Conservation (phyloP, 768 basidiomycete species). For the Psilocybe cubensis region DNA sequence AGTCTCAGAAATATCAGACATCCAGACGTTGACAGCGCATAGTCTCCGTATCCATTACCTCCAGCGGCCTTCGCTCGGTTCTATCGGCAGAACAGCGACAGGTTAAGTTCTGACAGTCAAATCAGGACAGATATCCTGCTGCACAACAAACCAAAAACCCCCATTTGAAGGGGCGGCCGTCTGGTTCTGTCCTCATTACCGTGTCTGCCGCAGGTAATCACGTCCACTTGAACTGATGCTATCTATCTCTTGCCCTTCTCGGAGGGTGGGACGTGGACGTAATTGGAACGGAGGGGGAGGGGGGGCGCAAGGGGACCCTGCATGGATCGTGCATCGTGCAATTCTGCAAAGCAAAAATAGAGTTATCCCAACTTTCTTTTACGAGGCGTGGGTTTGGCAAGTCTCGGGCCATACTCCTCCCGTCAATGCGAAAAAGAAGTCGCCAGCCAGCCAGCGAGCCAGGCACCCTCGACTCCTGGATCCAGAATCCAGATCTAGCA, state of each 20-base stretch:
- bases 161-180: background rate
- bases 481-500: slow-evolving; percentile 33
- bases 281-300: slow-evolving; percentile 29
- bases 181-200: slow-evolving; percentile 9
- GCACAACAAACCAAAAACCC: background rate
- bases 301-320: too few relatives aligned
- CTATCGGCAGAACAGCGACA: slow-evolving; percentile 1
- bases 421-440: slow-evolving; percentile 19
- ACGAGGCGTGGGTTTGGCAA: slow-evolving; percentile 16
- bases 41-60: background rate
- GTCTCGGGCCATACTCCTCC: slow-evolving; percentile 16
- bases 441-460: slow-evolving; percentile 28
- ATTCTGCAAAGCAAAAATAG: slow-evolving; percentile 21
- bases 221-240: slow-evolving; percentile 1
- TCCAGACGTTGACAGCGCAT: slow-evolving; percentile 3
- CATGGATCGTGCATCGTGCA: slow-evolving; percentile 13
- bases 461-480: slow-evolving; percentile 24
- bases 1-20: background rate
- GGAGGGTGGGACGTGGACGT: slow-evolving; percentile 21
- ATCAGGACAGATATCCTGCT: background rate
- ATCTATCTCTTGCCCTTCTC: too few relatives aligned
- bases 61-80: background rate
- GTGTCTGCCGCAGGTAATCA: slow-evolving; percentile 14
- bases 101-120: too few relatives aligned
- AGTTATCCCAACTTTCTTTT: slow-evolving; percentile 17